phyloP scores from a whole-genome alignment of 805 yeast species.

The Candida odintsovae region DNA sequence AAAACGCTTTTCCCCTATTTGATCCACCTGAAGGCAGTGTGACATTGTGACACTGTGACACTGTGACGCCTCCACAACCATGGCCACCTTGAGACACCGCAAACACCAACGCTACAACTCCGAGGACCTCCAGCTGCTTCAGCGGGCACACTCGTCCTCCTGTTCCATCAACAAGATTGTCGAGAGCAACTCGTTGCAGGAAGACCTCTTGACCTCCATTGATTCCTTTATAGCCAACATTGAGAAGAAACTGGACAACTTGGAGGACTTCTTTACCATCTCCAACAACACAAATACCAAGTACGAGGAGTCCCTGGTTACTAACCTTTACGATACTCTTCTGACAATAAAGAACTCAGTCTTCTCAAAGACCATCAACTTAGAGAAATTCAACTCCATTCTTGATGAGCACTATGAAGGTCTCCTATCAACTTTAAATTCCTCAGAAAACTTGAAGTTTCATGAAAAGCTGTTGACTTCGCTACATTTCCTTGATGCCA shows the following conservation, averaged over 20 bases:
- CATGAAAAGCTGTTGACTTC: slow-evolving; percentile 31
- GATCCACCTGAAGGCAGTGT: no score
- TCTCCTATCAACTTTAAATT: slow-evolving; percentile 16
- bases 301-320: slow-evolving; percentile 15
- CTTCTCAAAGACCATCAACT: slow-evolving; percentile 14
- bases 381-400: slow-evolving; percentile 19
- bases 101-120: slow-evolving; percentile 14
- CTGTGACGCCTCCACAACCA: neutral
- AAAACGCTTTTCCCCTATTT: neutral
- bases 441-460: slow-evolving; percentile 18
- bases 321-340: slow-evolving; percentile 23
- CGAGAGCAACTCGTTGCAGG: slow-evolving; percentile 19
- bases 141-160: slow-evolving; percentile 21
- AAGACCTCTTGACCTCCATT: slow-evolving; percentile 17
- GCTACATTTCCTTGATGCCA: slow-evolving; percentile 34
- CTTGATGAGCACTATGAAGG: slow-evolving; percentile 24
- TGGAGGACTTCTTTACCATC: slow-evolving; percentile 18
- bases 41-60: no score
- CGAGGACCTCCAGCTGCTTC: slow-evolving; percentile 18
- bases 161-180: slow-evolving; percentile 19
- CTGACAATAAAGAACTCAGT: slow-evolving; percentile 22
- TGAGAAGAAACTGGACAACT: slow-evolving; percentile 20
- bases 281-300: neutral
- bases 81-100: neutral
- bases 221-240: slow-evolving; percentile 21